Percentiles rank a stretch among this genome's conserved stretches.
These are phyloP conservation scores for Stachybotrys chlorohalonatus DNA, from an alignment of 2,329 filamentous ascomycete genomes.

Conservation along the genomic window DNA sequence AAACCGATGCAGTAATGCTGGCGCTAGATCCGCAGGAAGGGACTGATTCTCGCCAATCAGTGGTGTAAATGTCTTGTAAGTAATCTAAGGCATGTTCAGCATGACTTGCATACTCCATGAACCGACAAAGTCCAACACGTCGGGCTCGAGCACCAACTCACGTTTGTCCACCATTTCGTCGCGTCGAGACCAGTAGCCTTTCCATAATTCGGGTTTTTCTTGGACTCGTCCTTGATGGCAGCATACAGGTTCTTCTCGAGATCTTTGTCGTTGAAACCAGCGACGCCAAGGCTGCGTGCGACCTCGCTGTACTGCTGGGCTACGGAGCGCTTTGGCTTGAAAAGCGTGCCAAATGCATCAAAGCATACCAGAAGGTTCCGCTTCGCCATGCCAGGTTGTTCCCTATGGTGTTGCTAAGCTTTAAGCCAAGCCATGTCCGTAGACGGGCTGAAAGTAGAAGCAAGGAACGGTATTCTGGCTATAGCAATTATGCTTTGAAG, in stretches of 20 bases:
- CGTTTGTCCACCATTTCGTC: slow-evolving; percentile 51
- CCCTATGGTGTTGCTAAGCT: no score
- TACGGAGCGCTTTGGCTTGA: slow-evolving; percentile 40
- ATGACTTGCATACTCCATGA: no score
- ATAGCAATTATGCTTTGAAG: no score
- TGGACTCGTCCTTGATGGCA: slow-evolving; percentile 39
- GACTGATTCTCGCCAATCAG: slow-evolving; percentile 18
- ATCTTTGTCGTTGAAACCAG: slow-evolving; percentile 28
- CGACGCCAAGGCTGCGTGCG: slow-evolving; percentile 40
- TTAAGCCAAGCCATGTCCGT: no score
- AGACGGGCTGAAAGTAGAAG: no score
- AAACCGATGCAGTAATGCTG: slow-evolving; percentile 42
- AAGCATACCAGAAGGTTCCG: slow-evolving; percentile 48
- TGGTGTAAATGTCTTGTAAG: slow-evolving; percentile 41
- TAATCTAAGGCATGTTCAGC: slow-evolving; percentile 30
- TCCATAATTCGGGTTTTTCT: slow-evolving; percentile 49
- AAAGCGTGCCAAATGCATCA: slow-evolving; percentile 58
- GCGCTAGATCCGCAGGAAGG: slow-evolving; percentile 35
- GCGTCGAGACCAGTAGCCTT: slow-evolving; percentile 39
- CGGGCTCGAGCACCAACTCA: slow-evolving; percentile 18
- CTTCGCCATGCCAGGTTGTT: slow-evolving; percentile 6
- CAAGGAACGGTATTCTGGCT: no score
- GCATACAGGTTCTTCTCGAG: slow-evolving; percentile 20
- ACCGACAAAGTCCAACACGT: no score
- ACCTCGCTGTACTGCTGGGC: slow-evolving; percentile 43